Percentiles rank a stretch among this genome's conserved stretches.
phyloP scores from a whole-genome alignment of 805 yeast species.

The Wickerhamiella azymoides region DNA sequence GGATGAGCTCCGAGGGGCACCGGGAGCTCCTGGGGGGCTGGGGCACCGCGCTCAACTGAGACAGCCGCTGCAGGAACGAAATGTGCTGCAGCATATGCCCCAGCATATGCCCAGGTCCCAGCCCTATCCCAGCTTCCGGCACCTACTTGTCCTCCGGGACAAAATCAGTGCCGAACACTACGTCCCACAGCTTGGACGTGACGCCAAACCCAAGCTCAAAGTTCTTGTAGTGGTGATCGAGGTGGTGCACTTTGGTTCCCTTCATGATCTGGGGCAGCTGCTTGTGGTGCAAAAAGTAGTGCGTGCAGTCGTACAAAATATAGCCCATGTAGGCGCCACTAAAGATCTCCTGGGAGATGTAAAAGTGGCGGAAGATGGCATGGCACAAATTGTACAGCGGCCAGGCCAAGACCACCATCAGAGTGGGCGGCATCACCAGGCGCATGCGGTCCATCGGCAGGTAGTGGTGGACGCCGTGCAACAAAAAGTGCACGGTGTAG shows the following conservation, averaged over 20 bases:
- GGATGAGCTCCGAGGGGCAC: too few species aligned
- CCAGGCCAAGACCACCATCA: constrained; percentile 53
- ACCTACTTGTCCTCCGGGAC: constrained; percentile 5
- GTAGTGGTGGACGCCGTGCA: constrained; percentile 95
- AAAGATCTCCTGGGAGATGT: constrained; percentile 80
- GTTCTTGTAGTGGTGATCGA: constrained; percentile 96
- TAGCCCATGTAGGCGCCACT: constrained; percentile 96
- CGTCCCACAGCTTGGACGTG: constrained; percentile 88
- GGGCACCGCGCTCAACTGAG: too few species aligned
- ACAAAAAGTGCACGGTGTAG: constrained; percentile 69
- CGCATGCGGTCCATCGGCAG: constrained; percentile 92
- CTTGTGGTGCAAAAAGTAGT: constrained; percentile 84
- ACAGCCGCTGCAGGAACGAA: too few species aligned
- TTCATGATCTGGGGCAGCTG: constrained; percentile 65
- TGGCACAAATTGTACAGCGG: constrained; percentile 79
- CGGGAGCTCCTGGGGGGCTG: too few species aligned
- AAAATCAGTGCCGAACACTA: constrained; percentile 70
- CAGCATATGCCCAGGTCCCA: too few species aligned
- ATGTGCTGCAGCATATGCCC: too few species aligned
- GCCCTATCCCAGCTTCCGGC: too few species aligned
- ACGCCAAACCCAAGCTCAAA: constrained; percentile 96
- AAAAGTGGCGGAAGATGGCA: constrained; percentile 50
- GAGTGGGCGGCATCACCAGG: constrained; percentile 91
- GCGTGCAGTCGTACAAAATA: constrained; percentile 83
- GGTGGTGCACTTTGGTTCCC: constrained; percentile 72